Evolutionary conservation across 1,284 basidiomycete species (phyloP).

Genomic region (Vanrija pseudolonga): DNA sequence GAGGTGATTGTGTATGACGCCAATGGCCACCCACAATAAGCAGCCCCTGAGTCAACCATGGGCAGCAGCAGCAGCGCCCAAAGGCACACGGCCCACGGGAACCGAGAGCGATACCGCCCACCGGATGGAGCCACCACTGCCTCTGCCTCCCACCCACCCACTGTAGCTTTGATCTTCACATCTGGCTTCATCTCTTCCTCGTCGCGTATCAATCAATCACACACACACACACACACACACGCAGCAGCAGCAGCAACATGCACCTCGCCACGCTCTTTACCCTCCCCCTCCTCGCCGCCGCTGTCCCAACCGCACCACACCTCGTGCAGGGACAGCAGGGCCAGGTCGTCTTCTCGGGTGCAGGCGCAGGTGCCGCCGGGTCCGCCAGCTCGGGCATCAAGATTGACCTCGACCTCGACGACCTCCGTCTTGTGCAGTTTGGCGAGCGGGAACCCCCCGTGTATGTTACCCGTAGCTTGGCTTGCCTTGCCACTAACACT

Average conservation of each 20-base stretch:
- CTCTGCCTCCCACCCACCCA: neutral
- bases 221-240: too few relatives aligned
- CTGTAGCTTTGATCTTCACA: neutral
- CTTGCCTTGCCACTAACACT: slow-evolving; percentile 3
- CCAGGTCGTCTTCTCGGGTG: neutral
- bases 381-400: slow-evolving; percentile 1
- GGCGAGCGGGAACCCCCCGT: slow-evolving; percentile 59
- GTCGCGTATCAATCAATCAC: too few relatives aligned
- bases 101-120: neutral
- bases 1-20: too few relatives aligned
- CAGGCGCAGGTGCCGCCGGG: slow-evolving; percentile 1
- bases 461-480: slow-evolving; percentile 13
- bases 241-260: slow-evolving; percentile 21
- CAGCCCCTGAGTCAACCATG: too few relatives aligned
- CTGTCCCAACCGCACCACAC: slow-evolving; percentile 26
- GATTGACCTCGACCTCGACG: slow-evolving; percentile 64
- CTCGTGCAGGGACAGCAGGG: neutral
- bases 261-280: slow-evolving; percentile 32
- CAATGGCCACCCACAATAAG: too few relatives aligned
- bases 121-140: neutral
- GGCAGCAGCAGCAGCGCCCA: too few relatives aligned
- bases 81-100: too few relatives aligned
- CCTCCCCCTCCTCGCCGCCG: slow-evolving; percentile 32
- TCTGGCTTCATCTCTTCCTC: neutral
- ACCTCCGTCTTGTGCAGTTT: slow-evolving; percentile 69